Conservation (phyloP, 148 eudicot species). For the Simmondsia chinensis region DNA sequence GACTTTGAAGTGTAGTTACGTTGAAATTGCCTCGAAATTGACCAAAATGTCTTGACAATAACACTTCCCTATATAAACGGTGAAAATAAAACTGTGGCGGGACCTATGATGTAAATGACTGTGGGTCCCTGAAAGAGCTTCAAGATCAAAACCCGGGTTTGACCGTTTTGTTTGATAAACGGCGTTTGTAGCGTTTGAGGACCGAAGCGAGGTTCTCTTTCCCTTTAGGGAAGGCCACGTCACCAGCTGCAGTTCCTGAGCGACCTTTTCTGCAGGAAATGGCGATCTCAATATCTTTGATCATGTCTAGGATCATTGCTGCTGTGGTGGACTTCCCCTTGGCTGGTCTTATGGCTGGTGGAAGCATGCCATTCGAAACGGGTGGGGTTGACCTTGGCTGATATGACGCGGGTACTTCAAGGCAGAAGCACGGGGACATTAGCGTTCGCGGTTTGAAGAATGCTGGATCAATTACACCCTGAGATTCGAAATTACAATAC, state of each 20-base stretch:
- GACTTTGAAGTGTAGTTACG: too few species aligned
- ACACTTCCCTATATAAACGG: too few species aligned
- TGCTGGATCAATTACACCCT: slow-evolving; percentile 81
- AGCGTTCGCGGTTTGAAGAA: slow-evolving; percentile 69
- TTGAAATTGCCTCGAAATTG: too few species aligned
- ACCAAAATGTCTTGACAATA: too few species aligned
- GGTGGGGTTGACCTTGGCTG: slow-evolving; percentile 58
- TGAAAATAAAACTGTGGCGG: too few species aligned
- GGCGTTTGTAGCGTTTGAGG: slow-evolving; percentile 91
- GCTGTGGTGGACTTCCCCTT: slow-evolving; percentile 69
- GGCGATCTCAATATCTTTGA: slow-evolving; percentile 82
- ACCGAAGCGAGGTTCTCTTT: slow-evolving; percentile 95
- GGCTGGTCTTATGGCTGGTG: slow-evolving; percentile 52
- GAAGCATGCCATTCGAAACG: slow-evolving; percentile 44
- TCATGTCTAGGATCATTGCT: slow-evolving; percentile 53
- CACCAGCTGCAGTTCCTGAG: slow-evolving; percentile 93
- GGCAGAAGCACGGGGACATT: slow-evolving; percentile 73
- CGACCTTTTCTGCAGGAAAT: slow-evolving; percentile 83
- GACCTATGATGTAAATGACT: too few species aligned
- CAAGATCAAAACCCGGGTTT: too few species aligned
- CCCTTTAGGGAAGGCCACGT: slow-evolving; percentile 95
- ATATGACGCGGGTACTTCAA: slow-evolving; percentile 49
- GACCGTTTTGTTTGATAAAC: slow-evolving; percentile 57
- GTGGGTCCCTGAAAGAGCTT: too few species aligned
- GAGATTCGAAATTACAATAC: slow-evolving; percentile 1